Evolutionary conservation across 495 filamentous ascomycete species (phyloP), one percentile per base, ranked within the genome.

Genomic region (Xylaria flabelliformis): DNA sequence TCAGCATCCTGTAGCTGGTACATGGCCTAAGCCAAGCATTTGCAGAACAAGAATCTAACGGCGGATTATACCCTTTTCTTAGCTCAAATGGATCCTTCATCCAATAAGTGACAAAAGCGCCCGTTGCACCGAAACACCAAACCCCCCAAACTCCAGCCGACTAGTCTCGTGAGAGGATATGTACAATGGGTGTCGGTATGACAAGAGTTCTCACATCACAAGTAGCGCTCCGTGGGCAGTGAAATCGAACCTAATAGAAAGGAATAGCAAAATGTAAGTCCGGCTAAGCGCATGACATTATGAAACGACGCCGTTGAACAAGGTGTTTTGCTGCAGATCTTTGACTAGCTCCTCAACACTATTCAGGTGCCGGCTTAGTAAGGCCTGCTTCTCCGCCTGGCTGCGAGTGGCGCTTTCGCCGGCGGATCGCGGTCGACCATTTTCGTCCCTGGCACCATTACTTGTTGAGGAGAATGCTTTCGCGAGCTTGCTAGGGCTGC

Each of bases 271-370:
- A 36, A 41, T 17, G 39, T 3, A 62, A 51, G 67, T 7, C 10
- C 0, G 7, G 26, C 26, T 21, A 29, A 36, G 34, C 46, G 46
- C 62, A 26, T n/a, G 13, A 8, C 7, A 32, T 61, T 64, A 73
- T 0, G 55, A 61, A 65, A 86, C 76, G 13, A 83, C 83, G 6
- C 85, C 85, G 59, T 88, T 89, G 80, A 93, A 92, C 10, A 90
- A 86, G 61, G 90, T 90, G 66, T 91, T 94, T 83, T 93, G 94
- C 77, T 91, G 91, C 74, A 99, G 78, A 81, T 99, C 96, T 79
- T 93, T 91, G 29, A 99, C 91, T 74, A 99, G 83, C 76, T 95
- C 94, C 71, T 97, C 94, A 46, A 98, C 96, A 74, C 94, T 97
- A 72, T 88, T 92, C 67, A 99, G 81, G 81, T 96, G 94, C 71